Evolutionary conservation across 305 asterid species (phyloP).

Genomic region (Euphrasia arctica): DNA sequence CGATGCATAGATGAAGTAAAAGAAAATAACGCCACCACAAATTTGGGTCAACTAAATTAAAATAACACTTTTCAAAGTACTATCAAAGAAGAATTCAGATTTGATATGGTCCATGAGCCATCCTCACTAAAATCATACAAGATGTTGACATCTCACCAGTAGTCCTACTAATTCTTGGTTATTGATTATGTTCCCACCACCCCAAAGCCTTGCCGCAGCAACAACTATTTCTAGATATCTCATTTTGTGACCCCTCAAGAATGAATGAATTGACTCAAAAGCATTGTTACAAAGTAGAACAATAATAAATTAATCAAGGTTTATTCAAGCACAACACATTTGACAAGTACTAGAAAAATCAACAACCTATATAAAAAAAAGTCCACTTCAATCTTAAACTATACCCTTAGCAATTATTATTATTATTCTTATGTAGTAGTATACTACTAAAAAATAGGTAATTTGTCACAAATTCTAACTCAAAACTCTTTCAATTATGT

Average conservation of each 20-base stretch:
- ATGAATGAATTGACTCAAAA: not conserved
- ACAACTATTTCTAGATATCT: not conserved
- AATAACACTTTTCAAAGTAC: too few species aligned
- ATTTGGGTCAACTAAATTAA: too few species aligned
- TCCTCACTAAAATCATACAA: not conserved
- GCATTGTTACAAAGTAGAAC: not conserved
- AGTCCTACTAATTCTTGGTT: not conserved
- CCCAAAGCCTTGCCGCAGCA: not conserved
- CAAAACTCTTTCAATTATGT: not conserved
- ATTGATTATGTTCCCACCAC: not conserved
- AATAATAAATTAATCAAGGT: not conserved
- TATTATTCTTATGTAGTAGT: too few species aligned
- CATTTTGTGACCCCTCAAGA: not conserved
- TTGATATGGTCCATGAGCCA: too few species aligned
- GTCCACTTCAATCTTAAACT: too few species aligned
- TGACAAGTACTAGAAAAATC: constrained; percentile 24
- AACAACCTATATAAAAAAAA: not conserved
- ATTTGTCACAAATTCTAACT: not conserved
- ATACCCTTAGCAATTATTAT: not conserved
- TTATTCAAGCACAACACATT: constrained; percentile 15
- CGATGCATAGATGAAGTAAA: too few species aligned
- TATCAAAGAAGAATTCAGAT: too few species aligned
- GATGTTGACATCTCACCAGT: constrained; percentile 1
- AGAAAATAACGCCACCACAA: too few species aligned
- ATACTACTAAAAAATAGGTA: too few species aligned